Base-by-base conservation (phyloP, 164 flowering plant genomes). In the Nelumbo lutea region DNA sequence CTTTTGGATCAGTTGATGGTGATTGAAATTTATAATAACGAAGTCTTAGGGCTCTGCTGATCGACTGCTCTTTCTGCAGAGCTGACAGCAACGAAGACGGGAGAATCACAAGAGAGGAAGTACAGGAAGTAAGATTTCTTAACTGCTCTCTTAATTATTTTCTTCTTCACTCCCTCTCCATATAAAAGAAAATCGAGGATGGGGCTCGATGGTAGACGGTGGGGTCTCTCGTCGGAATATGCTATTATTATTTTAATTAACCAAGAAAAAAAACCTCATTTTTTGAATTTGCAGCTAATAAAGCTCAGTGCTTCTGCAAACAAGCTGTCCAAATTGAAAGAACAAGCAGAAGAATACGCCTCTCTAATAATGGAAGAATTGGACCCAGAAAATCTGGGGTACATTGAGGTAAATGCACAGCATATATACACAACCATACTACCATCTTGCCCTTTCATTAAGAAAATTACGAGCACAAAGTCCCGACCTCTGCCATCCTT, bases 221-320 rank as follows among this genome's bases (percentile, higher is more conserved):
- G 27, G 27, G 27, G 27, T 27, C 27, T 27, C 27, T 27, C 27
- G 27, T 27, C 27, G 27, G 27, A 27, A 27, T 27, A 27, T 0
- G 27, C 27, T 27, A 27, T 27, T 27, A 0, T 27, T 27, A 27
- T 27, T 27, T 27, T 27, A 27, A 27, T 46, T 46, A 46, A 46
- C 4, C 48, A 46, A 46, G 4, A 4, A 46, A 46, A 4, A 46
- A 46, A 4, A 4, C 7, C 48, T 46, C 48, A 0, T 71, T 58
- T 11, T 9, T 58, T 50, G 6, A 55, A 1, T 41, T 13, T 81
- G 56, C 85, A 95, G 99, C 86, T 96, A 14, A 83, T 96, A 71
- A 86, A 85, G 88, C 84, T 96, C 6, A 92, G 99, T 76, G 99
- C 99, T 51, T 92, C 99, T 1, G 98, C 99, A 56, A 96, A 96